Conservation (phyloP, 83 land plant species). For the Picea abies region DNA sequence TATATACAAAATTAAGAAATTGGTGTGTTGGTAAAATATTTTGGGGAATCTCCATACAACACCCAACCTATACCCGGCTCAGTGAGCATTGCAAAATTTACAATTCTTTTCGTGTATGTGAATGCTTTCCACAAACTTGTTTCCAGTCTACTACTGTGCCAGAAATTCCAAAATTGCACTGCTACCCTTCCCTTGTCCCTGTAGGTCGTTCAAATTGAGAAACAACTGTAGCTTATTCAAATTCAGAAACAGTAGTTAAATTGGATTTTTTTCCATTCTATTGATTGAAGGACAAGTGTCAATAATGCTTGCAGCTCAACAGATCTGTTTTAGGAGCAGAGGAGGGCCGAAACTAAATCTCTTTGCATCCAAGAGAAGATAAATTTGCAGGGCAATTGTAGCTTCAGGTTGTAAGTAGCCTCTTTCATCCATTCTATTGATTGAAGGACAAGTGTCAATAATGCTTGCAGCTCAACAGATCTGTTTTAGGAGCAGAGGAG, state of each 20-base stretch:
- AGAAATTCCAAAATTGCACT: constrained; percentile 87
- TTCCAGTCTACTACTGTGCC: constrained; percentile 75
- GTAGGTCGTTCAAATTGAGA: constrained; percentile 66
- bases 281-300: constrained; percentile 78
- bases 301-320: constrained; percentile 69
- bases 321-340: constrained; percentile 94
- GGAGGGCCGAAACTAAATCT: constrained; percentile 78
- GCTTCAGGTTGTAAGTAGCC: constrained; percentile 57
- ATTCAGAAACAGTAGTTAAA: constrained; percentile 25
- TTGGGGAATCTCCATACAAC: constrained; percentile 22
- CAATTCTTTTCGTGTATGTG: constrained; percentile 54
- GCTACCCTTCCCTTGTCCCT: constrained; percentile 70
- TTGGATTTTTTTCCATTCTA: constrained; percentile 46
- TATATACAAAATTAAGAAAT: neutral
- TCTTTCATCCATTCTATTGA: constrained; percentile 77
- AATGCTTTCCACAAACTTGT: constrained; percentile 28
- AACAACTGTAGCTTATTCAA: constrained; percentile 45
- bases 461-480: constrained; percentile 69
- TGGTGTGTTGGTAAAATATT: neutral
- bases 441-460: constrained; percentile 83
- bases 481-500: constrained; percentile 93
- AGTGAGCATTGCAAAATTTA: constrained; percentile 84
- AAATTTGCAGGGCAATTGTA: constrained; percentile 80
- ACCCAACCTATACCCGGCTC: constrained; percentile 71
- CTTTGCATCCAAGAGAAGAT: constrained; percentile 83